These are phyloP conservation scores for Xylona heveae DNA, from an alignment of 495 filamentous ascomycete species.

Conservation along the genomic window DNA sequence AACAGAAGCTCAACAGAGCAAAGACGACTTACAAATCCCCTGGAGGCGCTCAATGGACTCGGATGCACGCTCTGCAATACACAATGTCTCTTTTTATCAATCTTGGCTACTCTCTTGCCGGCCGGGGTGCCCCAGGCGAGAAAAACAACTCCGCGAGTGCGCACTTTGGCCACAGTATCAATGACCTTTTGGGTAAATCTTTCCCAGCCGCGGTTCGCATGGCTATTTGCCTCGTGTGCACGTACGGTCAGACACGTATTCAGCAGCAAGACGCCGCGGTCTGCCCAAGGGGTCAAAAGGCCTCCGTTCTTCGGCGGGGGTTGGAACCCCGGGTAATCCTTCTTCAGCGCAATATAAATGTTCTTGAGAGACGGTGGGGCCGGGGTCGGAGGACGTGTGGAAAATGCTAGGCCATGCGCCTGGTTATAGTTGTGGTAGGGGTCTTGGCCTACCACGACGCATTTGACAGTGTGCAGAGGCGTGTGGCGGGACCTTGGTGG, in stretches of 20 bases:
- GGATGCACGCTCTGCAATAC: constrained; percentile 78
- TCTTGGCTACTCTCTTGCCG: constrained; percentile 42
- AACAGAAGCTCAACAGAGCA: not conserved
- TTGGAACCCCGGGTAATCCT: constrained; percentile 67
- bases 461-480: constrained; percentile 66
- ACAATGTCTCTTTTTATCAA: constrained; percentile 50
- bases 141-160: constrained; percentile 71
- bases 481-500: constrained; percentile 63
- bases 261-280: constrained; percentile 72
- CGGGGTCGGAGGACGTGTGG: constrained; percentile 67
- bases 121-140: constrained; percentile 81
- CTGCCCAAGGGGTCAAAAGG: constrained; percentile 78
- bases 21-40: constrained; percentile 41
- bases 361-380: constrained; percentile 78
- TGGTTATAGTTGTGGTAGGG: constrained; percentile 93
- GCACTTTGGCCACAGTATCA: constrained; percentile 55
- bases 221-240: constrained; percentile 65
- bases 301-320: constrained; percentile 57
- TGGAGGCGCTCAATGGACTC: constrained; percentile 60
- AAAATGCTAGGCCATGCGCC: constrained; percentile 90
- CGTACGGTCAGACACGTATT: constrained; percentile 88
- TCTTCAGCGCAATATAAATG: constrained; percentile 70
- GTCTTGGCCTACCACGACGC: constrained; percentile 85
- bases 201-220: constrained; percentile 78
- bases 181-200: constrained; percentile 76